A percentile compares a stretch with the other conserved stretches of the same genome.
phyloP scores from a whole-genome alignment of 805 yeast species.

The Nakazawaea populi region DNA sequence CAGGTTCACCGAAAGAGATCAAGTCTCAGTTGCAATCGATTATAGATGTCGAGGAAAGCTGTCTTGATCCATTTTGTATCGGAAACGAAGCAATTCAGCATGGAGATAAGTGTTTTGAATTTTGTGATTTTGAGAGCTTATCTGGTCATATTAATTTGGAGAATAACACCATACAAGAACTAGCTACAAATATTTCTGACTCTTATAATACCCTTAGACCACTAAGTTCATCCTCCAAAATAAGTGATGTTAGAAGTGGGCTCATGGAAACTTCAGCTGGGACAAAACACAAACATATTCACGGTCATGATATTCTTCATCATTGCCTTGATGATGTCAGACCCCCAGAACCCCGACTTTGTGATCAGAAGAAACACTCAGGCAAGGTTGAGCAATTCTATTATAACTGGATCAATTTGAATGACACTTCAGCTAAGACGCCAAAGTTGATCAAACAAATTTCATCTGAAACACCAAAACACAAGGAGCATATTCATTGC shows the following conservation, averaged over 20 bases:
- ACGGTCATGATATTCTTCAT: conserved; percentile 1
- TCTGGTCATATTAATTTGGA: neutral
- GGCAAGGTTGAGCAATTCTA: conserved; percentile 8
- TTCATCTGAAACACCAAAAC: neutral
- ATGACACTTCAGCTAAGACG: conserved; percentile 2
- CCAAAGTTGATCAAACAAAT: conserved; percentile 1
- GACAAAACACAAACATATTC: conserved; percentile 1
- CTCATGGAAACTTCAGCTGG: neutral
- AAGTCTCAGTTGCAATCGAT: conserved; percentile 1
- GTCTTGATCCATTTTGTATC: neutral
- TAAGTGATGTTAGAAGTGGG: conserved; percentile 4
- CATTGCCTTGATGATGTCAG: neutral
- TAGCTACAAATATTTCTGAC: conserved; percentile 3
- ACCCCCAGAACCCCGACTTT: neutral
- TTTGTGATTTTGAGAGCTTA: conserved; percentile 19
- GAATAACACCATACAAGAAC: neutral
- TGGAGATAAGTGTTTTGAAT: conserved; percentile 20
- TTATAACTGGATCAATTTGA: conserved; percentile 10
- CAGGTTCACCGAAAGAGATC: neutral
- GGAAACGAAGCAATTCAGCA: neutral
- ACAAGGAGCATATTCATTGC: conserved; percentile 9
- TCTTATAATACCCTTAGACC: neutral
- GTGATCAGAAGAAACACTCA: neutral
- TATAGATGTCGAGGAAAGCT: neutral
- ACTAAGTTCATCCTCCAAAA: neutral